A percentile compares a stretch with the other conserved stretches of the same genome.
phyloP scores from a whole-genome alignment of 2,329 filamentous ascomycete genomes.

The Lachnellula arida region DNA sequence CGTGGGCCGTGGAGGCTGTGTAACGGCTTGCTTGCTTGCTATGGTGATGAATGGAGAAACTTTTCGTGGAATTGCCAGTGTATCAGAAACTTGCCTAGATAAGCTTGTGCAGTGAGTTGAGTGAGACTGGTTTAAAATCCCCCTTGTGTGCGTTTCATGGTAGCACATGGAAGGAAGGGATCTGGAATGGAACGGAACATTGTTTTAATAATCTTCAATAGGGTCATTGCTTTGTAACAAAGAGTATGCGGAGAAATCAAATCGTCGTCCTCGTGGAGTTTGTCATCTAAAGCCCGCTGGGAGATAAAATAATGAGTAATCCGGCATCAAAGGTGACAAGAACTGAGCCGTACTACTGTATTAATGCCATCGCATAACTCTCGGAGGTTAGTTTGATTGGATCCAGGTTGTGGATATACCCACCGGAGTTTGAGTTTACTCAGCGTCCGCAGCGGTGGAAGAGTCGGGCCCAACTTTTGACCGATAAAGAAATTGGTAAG shows the following conservation, averaged over 20 bases:
- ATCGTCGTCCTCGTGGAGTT: background rate
- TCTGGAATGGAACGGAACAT: background rate
- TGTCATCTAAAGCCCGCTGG: background rate
- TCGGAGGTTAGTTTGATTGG: no score
- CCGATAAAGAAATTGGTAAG: no score
- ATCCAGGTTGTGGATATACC: background rate
- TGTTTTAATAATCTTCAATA: background rate
- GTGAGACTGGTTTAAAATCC: background rate
- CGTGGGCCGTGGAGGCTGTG: conserved; percentile 1
- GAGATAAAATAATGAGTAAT: background rate
- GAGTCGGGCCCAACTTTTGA: no score
- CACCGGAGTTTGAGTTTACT: background rate
- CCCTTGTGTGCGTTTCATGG: no score
- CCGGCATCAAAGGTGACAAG: background rate
- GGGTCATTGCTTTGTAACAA: conserved; percentile 4
- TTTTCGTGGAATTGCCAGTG: background rate
- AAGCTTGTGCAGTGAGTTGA: background rate
- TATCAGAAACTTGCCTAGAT: background rate
- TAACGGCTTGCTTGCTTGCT: background rate
- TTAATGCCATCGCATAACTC: background rate
- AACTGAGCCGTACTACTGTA: background rate
- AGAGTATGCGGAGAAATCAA: background rate
- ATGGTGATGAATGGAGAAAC: background rate
- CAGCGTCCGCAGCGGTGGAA: background rate
- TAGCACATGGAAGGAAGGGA: background rate